Evolutionary conservation across 352 stramenopile genomes (phyloP).

Genomic region (Phytophthora kernoviae): DNA sequence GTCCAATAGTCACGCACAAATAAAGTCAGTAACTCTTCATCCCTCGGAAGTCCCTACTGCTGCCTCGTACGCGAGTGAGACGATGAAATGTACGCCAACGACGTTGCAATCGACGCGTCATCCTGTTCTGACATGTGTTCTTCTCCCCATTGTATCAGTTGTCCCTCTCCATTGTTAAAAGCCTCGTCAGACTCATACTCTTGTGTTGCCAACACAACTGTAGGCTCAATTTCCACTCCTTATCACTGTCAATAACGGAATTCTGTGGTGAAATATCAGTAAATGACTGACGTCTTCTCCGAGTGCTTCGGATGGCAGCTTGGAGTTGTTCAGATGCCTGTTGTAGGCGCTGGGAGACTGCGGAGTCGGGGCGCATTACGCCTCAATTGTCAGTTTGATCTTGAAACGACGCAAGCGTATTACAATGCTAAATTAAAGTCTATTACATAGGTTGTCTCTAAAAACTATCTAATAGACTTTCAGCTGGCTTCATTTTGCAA

Average conservation of each 20-base stretch:
- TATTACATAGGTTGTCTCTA: background rate
- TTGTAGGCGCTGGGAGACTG: constrained; percentile 42
- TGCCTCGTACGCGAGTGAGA: constrained; percentile 22
- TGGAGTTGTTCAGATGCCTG: constrained; percentile 59
- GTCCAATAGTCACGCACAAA: background rate
- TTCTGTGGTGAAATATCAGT: background rate
- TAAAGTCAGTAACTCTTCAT: constrained; percentile 3
- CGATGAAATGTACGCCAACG: constrained; percentile 14
- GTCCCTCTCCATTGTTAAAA: background rate
- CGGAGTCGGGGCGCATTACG: constrained; percentile 28
- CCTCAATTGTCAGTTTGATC: constrained; percentile 1
- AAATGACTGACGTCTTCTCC: background rate
- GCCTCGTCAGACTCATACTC: constrained; percentile 5
- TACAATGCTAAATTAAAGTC: no score
- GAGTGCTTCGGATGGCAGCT: constrained; percentile 46
- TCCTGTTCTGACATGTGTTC: constrained; percentile 7
- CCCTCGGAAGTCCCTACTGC: background rate
- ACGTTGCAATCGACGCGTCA: constrained; percentile 15
- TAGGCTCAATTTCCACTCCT: constrained; percentile 22
- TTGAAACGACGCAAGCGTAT: constrained; percentile 14
- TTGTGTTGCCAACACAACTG: constrained; percentile 14
- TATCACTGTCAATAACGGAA: background rate
- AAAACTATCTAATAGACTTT: background rate
- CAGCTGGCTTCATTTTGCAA: constrained; percentile 17
- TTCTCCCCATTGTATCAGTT: background rate